Evolutionary conservation across 257 asterid species (phyloP).

Genomic region (Jasminum sambac): DNA sequence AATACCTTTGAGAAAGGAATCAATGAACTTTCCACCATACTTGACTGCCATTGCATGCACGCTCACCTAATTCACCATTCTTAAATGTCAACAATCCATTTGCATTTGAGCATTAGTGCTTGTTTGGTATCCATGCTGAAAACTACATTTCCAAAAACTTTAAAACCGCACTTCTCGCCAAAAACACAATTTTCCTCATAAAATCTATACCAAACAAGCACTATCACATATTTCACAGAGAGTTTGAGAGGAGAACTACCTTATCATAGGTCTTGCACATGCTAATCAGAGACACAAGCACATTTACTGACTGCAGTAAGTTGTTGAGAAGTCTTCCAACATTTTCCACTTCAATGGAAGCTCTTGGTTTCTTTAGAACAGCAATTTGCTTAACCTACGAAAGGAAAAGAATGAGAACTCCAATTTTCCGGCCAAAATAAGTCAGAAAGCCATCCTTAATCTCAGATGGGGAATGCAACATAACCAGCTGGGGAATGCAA

Average conservation of each 20-base stretch:
- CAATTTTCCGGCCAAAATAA: constrained; percentile 1
- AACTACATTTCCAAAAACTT: too few species aligned
- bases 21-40: constrained; percentile 83
- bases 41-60: constrained; percentile 80
- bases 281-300: constrained; percentile 63
- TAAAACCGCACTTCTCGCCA: too few species aligned
- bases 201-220: neutral
- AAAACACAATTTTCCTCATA: too few species aligned
- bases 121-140: too few species aligned
- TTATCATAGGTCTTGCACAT: constrained; percentile 68
- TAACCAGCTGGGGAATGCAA: constrained; percentile 27
- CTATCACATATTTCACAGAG: constrained; percentile 7
- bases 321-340: constrained; percentile 54
- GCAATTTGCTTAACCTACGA: constrained; percentile 64
- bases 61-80: constrained; percentile 50
- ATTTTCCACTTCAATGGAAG: constrained; percentile 44
- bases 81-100: constrained; percentile 23
- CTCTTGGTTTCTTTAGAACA: constrained; percentile 53
- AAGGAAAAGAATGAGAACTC: constrained; percentile 21
- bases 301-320: constrained; percentile 65
- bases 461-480: constrained; percentile 15
- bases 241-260: constrained; percentile 38
- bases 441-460: neutral
- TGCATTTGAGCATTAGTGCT: neutral
- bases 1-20: constrained; percentile 80